phyloP scores from a whole-genome alignment of 257 asterid genomes.

The Salvia miltiorrhiza region DNA sequence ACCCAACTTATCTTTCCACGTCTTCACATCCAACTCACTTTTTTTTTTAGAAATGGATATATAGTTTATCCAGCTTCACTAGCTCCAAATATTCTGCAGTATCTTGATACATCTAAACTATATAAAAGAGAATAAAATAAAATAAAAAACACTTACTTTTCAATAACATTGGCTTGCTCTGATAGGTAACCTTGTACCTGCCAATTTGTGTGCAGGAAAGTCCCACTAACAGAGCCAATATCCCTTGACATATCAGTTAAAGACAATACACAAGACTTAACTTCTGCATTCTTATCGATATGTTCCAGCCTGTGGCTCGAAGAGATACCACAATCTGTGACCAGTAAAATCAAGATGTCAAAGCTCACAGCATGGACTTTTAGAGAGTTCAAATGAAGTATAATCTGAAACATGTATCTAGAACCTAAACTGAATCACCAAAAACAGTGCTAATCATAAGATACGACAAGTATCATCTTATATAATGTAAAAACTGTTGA shows the following conservation, averaged over 20 bases:
- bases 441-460: neutral
- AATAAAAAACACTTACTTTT: constrained; percentile 46
- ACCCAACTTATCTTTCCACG: constrained; percentile 14
- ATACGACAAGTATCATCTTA: neutral
- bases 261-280: constrained; percentile 29
- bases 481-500: neutral
- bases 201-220: constrained; percentile 83
- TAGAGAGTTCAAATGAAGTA: constrained; percentile 6
- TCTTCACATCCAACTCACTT: constrained; percentile 59
- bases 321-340: constrained; percentile 42
- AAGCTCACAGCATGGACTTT: constrained; percentile 7
- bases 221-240: constrained; percentile 43
- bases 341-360: constrained; percentile 25
- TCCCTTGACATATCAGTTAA: constrained; percentile 31
- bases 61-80: neutral
- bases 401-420: constrained; percentile 13
- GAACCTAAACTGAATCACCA: constrained; percentile 6
- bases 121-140: neutral
- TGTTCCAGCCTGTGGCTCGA: constrained; percentile 36
- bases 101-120: neutral
- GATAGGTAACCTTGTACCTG: constrained; percentile 91
- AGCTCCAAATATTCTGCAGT: neutral
- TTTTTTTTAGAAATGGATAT: neutral
- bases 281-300: constrained; percentile 37
- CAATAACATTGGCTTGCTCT: constrained; percentile 75